Evolutionary conservation across 345 rosid species (phyloP).

Genomic region (Abelmoschus esculentus): DNA sequence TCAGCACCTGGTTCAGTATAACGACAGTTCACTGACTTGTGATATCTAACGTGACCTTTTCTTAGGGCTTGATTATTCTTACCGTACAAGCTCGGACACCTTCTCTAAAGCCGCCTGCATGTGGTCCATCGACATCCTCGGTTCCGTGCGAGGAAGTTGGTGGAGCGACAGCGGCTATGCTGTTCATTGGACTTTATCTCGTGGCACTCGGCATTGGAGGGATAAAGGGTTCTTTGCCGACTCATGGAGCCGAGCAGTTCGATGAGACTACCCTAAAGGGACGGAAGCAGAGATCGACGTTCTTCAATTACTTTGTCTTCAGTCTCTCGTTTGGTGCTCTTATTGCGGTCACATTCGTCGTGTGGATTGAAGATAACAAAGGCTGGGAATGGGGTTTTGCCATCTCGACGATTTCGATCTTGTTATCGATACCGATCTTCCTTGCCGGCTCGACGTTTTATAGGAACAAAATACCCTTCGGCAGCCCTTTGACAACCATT

Average conservation of each 20-base stretch:
- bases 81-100: constrained; percentile 69
- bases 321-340: constrained; percentile 72
- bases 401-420: constrained; percentile 55
- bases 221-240: constrained; percentile 73
- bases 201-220: constrained; percentile 96
- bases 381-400: constrained; percentile 99
- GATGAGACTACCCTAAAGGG: constrained; percentile 57
- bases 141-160: constrained; percentile 41
- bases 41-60: no score
- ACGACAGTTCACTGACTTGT: constrained; percentile 18
- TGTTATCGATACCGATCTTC: constrained; percentile 60
- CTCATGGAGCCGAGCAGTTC: constrained; percentile 90
- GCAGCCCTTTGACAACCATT: constrained; percentile 88
- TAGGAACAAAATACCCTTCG: constrained; percentile 69
- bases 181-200: constrained; percentile 62
- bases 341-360: constrained; percentile 87
- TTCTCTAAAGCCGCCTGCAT: constrained; percentile 62
- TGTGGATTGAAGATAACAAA: constrained; percentile 87
- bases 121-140: constrained; percentile 24
- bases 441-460: constrained; percentile 60
- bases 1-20: constrained; percentile 6
- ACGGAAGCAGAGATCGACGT: constrained; percentile 79
- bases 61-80: constrained; percentile 71
- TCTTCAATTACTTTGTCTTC: constrained; percentile 86
- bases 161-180: constrained; percentile 62